Base-by-base conservation (phyloP, 768 basidiomycete genomes). In the Aureoboletus auriporus region DNA sequence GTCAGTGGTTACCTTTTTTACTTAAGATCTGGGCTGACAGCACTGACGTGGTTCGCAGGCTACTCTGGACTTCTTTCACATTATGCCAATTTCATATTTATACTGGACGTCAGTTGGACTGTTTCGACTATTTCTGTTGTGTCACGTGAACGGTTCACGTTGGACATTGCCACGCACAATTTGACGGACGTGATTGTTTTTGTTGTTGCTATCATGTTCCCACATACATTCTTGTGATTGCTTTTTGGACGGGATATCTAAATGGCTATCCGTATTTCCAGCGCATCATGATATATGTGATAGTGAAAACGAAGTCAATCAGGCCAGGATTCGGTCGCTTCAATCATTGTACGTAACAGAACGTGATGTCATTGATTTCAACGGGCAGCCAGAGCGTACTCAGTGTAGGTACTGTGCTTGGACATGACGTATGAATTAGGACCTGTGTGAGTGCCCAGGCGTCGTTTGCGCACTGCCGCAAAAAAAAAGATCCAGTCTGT, bases 331-430 rank as follows among this genome's bases (percentile, higher is more conserved):
- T n/a, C n/a, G n/a, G n/a, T n/a, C n/a, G n/a, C n/a, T n/a, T n/a
- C n/a, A n/a, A n/a, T n/a, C n/a, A n/a, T n/a, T n/a, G n/a, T n/a
- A n/a, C n/a, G n/a, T 23, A 23, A 23, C 20, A 23, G 20, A 23
- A 23, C 20, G 39, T 54, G 46, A 51, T 54, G 43, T 34, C 53
- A 56, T 44, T 23, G n/a, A 34, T 6, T 8, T 23, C 20, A 23
- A 23, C 4, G 20, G 20, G 20, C 20, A 23, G 20, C 20, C 20
- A 4, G 20, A 23, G 20, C 4, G 20, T 23, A 23, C 20, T 23
- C 20, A 23, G 20, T 23, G 20, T 23, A 23, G 20, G 20, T 23
- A 23, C 20, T 23, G 20, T 23, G n/a, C n/a, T n/a, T n/a, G n/a
- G n/a, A n/a, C n/a, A n/a, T n/a, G 20, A 23, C 20, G 20, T 23